These are phyloP conservation scores for Pythium brachiatum DNA, from an alignment of 352 stramenopile genomes.

Conservation along the genomic window DNA sequence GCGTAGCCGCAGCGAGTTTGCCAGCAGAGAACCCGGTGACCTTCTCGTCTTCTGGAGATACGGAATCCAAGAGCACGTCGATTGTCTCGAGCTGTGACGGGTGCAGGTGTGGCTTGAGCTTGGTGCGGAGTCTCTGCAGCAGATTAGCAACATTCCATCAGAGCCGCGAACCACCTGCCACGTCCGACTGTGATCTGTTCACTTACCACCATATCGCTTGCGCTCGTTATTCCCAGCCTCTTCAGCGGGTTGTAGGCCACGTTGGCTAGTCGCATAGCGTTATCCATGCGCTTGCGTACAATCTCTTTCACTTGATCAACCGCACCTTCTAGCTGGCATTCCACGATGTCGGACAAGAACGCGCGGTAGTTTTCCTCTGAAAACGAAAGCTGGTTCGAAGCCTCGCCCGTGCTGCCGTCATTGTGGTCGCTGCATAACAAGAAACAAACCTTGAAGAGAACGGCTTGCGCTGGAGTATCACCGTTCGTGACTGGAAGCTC, in stretches of 20 bases:
- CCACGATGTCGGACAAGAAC: conserved; percentile 13
- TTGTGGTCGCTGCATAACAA: conserved; percentile 21
- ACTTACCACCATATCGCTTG: conserved; percentile 11
- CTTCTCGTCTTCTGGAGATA: background rate
- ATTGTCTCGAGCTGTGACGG: background rate
- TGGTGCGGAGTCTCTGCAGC: background rate
- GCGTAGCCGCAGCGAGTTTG: background rate
- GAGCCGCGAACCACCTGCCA: background rate
- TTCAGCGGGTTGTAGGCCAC: background rate
- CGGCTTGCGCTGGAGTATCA: conserved; percentile 18
- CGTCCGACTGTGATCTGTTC: too few species aligned
- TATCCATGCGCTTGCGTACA: conserved; percentile 13
- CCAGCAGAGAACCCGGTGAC: background rate
- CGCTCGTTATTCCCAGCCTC: background rate
- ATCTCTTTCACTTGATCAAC: conserved; percentile 9
- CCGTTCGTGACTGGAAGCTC: conserved; percentile 34
- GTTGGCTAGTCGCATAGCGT: background rate
- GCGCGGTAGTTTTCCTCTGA: conserved; percentile 9
- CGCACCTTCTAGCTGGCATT: background rate
- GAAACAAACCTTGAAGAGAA: conserved; percentile 63
- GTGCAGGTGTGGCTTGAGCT: conserved; percentile 3
- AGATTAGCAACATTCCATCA: background rate
- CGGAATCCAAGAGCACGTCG: background rate
- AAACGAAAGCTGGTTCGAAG: background rate
- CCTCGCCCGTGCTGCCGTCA: background rate